Conservation (phyloP, 2,329 filamentous ascomycete genomes). For the Orbilia quercus region DNA sequence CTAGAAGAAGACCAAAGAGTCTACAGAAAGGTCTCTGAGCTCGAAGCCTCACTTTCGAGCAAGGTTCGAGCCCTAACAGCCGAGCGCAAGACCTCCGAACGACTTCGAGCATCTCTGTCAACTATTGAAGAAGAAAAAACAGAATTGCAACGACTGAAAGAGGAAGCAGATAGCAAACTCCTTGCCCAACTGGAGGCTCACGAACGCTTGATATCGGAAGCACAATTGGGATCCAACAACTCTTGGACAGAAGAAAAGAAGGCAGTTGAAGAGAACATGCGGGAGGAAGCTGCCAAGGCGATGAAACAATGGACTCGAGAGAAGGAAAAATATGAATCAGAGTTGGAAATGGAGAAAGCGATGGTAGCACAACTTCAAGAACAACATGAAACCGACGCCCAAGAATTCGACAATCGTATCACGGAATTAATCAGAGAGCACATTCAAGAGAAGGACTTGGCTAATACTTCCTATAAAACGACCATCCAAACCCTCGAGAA, state of each 20-base stretch:
- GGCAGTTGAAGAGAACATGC: slow-evolving; percentile 18
- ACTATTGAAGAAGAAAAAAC: slow-evolving; percentile 31
- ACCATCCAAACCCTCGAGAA: slow-evolving; percentile 24
- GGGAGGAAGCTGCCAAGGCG: not conserved
- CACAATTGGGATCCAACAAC: slow-evolving; percentile 4
- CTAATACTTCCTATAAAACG: not conserved
- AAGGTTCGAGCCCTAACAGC: slow-evolving; percentile 41
- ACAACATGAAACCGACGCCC: slow-evolving; percentile 36
- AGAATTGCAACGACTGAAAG: slow-evolving; percentile 29
- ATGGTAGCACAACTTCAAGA: slow-evolving; percentile 22
- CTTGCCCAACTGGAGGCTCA: slow-evolving; percentile 13
- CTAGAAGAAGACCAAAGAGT: slow-evolving; percentile 52
- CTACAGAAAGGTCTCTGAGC: slow-evolving; percentile 48
- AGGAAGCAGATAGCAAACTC: slow-evolving; percentile 20
- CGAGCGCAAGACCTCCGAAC: slow-evolving; percentile 47
- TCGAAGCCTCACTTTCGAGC: slow-evolving; percentile 41
- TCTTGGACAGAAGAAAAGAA: slow-evolving; percentile 7
- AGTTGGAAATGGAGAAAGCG: slow-evolving; percentile 17
- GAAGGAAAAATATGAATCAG: slow-evolving; percentile 32
- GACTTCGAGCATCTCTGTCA: slow-evolving; percentile 29
- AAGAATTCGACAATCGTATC: slow-evolving; percentile 26
- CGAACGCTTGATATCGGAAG: slow-evolving; percentile 22
- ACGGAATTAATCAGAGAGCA: slow-evolving; percentile 36
- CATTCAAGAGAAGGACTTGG: slow-evolving; percentile 27
- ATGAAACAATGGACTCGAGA: slow-evolving; percentile 1